These are phyloP conservation scores for Aureobasidium uvarum DNA, from an alignment of 2,329 filamentous ascomycete genomes.

Conservation along the genomic window DNA sequence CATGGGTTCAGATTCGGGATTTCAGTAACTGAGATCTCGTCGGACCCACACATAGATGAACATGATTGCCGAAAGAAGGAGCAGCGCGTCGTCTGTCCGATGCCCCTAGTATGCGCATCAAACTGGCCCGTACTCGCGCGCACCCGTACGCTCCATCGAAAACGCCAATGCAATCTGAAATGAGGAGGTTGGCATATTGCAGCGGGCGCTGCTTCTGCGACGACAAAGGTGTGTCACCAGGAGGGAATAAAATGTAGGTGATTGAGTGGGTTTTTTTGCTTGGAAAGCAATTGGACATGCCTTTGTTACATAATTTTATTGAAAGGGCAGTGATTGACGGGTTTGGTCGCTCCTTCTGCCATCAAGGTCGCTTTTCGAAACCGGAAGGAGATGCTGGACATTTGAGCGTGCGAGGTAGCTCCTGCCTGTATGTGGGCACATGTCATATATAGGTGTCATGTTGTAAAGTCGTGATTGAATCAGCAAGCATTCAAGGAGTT, in stretches of 20 bases:
- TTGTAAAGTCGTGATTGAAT: neutral
- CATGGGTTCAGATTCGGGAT: neutral
- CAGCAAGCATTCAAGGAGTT: neutral
- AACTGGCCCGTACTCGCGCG: conserved; percentile 9
- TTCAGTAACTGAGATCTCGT: neutral
- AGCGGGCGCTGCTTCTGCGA: neutral
- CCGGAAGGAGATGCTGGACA: too few relatives aligned
- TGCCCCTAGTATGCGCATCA: neutral
- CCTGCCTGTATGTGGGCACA: neutral
- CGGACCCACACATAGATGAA: neutral
- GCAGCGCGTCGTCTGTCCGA: neutral
- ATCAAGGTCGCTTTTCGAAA: conserved; percentile 1
- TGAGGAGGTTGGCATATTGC: neutral
- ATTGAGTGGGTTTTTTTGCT: neutral
- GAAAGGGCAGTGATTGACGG: neutral
- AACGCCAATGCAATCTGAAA: neutral
- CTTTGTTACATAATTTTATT: neutral
- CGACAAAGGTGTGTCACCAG: neutral
- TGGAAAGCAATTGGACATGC: neutral
- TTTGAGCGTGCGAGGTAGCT: too few relatives aligned
- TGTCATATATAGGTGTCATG: neutral
- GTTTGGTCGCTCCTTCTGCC: neutral
- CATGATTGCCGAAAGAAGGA: neutral
- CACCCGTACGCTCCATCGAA: neutral
- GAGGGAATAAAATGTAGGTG: neutral